Evolutionary conservation across 1,284 basidiomycete species (phyloP).

Genomic region (Apiotrichum veenhuisii): DNA sequence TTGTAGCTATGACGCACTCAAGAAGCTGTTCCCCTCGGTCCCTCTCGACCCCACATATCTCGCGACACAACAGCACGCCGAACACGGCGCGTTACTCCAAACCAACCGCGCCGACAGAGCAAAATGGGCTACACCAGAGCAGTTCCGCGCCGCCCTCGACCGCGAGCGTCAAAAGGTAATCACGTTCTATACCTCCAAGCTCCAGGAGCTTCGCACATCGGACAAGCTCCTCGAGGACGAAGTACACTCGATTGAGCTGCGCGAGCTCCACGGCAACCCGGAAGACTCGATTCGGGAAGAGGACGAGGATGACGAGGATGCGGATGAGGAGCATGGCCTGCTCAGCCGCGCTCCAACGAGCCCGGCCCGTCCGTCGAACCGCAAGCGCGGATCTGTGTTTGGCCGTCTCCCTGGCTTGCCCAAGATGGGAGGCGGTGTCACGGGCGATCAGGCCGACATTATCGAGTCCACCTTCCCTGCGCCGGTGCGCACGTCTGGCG

Average conservation of each 20-base stretch:
- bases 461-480: constrained; percentile 41
- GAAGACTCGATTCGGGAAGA: constrained; percentile 55
- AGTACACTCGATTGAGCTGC: constrained; percentile 63
- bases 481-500: constrained; percentile 12
- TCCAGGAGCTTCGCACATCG: constrained; percentile 65
- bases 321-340: constrained; percentile 51
- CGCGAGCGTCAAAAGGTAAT: constrained; percentile 78
- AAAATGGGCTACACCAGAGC: constrained; percentile 51
- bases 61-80: constrained; percentile 62
- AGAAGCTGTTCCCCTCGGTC: constrained; percentile 59
- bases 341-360: constrained; percentile 11
- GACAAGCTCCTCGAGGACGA: constrained; percentile 64
- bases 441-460: constrained; percentile 40
- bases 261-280: constrained; percentile 53
- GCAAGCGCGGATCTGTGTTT: constrained; percentile 23
- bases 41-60: constrained; percentile 46
- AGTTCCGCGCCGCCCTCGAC: constrained; percentile 76
- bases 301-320: constrained; percentile 57
- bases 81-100: constrained; percentile 51
- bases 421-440: constrained; percentile 6
- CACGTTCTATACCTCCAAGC: constrained; percentile 73
- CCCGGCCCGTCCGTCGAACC: constrained; percentile 17
- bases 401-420: constrained; percentile 14
- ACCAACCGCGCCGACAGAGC: constrained; percentile 48
- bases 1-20: constrained; percentile 73